Evolutionary conservation across 805 yeast species (phyloP).

Genomic region (Candida verbasci): DNA sequence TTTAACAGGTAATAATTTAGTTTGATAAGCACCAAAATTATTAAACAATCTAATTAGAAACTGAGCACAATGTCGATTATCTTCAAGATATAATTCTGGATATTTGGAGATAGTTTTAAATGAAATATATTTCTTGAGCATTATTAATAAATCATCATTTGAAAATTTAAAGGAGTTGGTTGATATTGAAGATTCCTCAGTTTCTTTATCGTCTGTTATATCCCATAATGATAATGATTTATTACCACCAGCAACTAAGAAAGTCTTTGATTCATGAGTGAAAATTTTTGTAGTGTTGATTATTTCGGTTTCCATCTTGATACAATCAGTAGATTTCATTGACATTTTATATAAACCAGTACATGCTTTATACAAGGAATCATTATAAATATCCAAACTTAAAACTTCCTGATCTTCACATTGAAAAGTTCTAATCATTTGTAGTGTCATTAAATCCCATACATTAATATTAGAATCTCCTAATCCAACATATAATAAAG

Average conservation of each 20-base stretch:
- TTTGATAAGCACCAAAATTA: conserved; percentile 62
- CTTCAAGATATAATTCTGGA: conserved; percentile 65
- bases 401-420: conserved; percentile 34
- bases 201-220: conserved; percentile 19
- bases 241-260: conserved; percentile 68
- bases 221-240: conserved; percentile 74
- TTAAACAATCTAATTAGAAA: conserved; percentile 59
- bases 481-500: conserved; percentile 80
- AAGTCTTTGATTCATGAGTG: conserved; percentile 31
- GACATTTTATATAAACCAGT: conserved; percentile 31
- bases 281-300: conserved; percentile 57
- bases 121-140: conserved; percentile 58
- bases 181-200: conserved; percentile 1
- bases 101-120: conserved; percentile 75
- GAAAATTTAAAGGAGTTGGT: conserved; percentile 21
- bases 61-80: conserved; percentile 83
- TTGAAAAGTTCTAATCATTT: conserved; percentile 48
- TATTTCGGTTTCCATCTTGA: conserved; percentile 15
- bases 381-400: conserved; percentile 52
- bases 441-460: conserved; percentile 85
- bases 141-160: conserved; percentile 60
- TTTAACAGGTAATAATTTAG: conserved; percentile 67
- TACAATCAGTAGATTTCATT: conserved; percentile 14
- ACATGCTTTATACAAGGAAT: conserved; percentile 62
- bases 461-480: conserved; percentile 70